These are phyloP conservation scores for Microsporum ferrugineum DNA, from an alignment of 2,329 filamentous ascomycete species.

Conservation along the genomic window DNA sequence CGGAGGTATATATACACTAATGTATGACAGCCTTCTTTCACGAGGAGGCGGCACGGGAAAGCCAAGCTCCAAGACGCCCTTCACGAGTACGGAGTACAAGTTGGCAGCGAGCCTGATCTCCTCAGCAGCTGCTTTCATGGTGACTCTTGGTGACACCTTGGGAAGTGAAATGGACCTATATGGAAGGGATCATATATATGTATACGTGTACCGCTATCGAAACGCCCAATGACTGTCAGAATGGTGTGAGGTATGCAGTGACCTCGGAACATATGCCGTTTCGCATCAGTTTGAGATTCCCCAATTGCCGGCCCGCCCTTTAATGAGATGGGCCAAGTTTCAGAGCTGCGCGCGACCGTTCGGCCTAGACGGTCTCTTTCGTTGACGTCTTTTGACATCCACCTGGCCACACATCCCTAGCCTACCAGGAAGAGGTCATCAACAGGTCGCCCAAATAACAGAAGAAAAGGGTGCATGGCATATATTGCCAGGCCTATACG, in stretches of 20 bases:
- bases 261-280: not conserved
- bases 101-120: not conserved
- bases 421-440: not conserved
- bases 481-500: not conserved
- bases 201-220: not conserved
- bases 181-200: not conserved
- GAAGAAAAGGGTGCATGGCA: no score
- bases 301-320: not conserved
- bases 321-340: not conserved
- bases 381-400: not conserved
- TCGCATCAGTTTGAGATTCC: not conserved
- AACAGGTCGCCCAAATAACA: not conserved
- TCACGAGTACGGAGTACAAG: not conserved
- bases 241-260: not conserved
- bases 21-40: not conserved
- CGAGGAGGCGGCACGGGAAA: not conserved
- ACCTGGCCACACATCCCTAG: not conserved
- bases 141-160: not conserved
- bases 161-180: not conserved
- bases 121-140: not conserved
- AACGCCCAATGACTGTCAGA: not conserved
- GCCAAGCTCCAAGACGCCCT: not conserved
- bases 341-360: not conserved
- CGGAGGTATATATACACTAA: not conserved
- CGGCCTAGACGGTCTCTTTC: not conserved